Evolutionary conservation across 805 yeast genomes (phyloP).

Genomic region (Nakazawaea siamensis): DNA sequence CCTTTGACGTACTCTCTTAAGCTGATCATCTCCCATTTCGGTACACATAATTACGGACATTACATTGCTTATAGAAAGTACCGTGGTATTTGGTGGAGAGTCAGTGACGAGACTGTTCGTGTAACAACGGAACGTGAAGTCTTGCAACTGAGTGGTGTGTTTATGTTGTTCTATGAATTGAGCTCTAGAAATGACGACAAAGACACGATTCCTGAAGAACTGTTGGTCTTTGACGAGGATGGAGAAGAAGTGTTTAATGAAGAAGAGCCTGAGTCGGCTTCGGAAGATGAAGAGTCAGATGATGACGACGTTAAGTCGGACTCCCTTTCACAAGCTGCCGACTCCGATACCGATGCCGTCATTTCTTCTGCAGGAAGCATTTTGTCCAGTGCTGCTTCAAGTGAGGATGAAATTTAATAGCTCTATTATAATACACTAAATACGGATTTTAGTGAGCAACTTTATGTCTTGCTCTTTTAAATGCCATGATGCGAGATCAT

Average conservation of each 20-base stretch:
- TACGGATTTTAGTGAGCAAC: too few relatives aligned
- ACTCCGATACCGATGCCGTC: too few relatives aligned
- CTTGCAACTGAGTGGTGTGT: conserved; percentile 74
- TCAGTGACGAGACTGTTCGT: conserved; percentile 83
- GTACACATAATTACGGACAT: conserved; percentile 97
- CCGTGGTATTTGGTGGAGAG: conserved; percentile 92
- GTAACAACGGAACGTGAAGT: conserved; percentile 78
- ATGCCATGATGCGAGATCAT: too few relatives aligned
- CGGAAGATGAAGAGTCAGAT: not conserved
- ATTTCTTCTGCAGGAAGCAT: too few relatives aligned
- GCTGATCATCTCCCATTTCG: conserved; percentile 87
- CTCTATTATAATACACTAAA: too few relatives aligned
- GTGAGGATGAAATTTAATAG: too few relatives aligned
- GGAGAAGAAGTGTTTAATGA: not conserved
- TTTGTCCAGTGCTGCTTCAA: too few relatives aligned
- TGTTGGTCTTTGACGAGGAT: not conserved
- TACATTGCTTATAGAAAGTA: conserved; percentile 79
- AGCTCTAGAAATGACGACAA: conserved; percentile 36
- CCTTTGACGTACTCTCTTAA: conserved; percentile 60
- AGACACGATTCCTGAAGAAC: conserved; percentile 36
- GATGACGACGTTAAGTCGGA: not conserved
- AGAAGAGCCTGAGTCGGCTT: conserved; percentile 1
- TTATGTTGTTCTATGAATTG: conserved; percentile 83
- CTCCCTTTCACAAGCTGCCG: too few relatives aligned
- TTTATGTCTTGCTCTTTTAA: too few relatives aligned